These are phyloP conservation scores for Pseudomonodictys pantanalensis DNA, from an alignment of 495 filamentous ascomycete genomes.

Conservation along the genomic window DNA sequence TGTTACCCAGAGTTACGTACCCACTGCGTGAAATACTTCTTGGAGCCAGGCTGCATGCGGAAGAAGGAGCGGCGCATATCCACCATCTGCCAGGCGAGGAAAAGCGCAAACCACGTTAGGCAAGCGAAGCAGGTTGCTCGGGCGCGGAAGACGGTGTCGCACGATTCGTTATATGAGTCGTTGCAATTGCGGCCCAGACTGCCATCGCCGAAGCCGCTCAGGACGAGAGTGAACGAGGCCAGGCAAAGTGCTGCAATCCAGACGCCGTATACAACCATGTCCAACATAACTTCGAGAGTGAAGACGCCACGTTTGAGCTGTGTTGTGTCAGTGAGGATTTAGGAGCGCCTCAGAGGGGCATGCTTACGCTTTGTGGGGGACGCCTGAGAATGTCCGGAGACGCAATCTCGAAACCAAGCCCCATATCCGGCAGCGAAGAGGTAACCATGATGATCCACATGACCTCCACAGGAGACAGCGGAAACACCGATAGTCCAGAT, in stretches of 20 bases:
- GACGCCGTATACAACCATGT: conserved; percentile 71
- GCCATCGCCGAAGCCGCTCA: conserved; percentile 63
- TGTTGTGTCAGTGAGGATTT: neutral
- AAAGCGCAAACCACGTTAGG: conserved; percentile 69
- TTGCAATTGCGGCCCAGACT: conserved; percentile 67
- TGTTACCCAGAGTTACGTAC: too few relatives aligned
- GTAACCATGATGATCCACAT: conserved; percentile 79
- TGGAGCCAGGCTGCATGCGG: conserved; percentile 57
- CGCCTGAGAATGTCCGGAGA: conserved; percentile 66
- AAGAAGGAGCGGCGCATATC: conserved; percentile 36
- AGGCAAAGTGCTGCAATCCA: conserved; percentile 68
- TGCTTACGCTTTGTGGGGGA: conserved; percentile 57
- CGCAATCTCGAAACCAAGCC: conserved; percentile 68
- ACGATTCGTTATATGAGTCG: conserved; percentile 51
- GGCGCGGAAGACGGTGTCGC: conserved; percentile 68
- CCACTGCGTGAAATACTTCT: conserved; percentile 48
- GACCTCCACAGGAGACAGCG: conserved; percentile 70
- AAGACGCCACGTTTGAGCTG: conserved; percentile 60
- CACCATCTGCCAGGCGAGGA: conserved; percentile 54
- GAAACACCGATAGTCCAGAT: conserved; percentile 65
- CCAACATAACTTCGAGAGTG: conserved; percentile 63
- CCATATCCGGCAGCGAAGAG: conserved; percentile 71
- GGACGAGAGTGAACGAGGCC: conserved; percentile 63
- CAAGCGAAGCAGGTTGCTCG: conserved; percentile 74
- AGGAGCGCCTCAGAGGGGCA: neutral